Percentiles rank a stretch among this genome's conserved stretches.
These are phyloP conservation scores for Neurospora pannonica DNA, from an alignment of 495 filamentous ascomycete species.

Conservation along the genomic window DNA sequence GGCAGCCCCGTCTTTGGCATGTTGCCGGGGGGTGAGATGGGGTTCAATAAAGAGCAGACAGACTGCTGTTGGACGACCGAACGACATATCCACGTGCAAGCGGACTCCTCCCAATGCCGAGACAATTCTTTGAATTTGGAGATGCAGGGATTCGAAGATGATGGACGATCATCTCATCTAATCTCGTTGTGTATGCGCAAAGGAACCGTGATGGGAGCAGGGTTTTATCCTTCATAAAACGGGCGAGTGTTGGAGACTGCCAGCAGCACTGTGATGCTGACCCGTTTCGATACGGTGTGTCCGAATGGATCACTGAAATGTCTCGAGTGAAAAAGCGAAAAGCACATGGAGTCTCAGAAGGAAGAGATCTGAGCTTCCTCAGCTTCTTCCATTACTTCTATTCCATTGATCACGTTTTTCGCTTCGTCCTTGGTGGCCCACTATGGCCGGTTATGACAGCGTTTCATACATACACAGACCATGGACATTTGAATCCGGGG, in stretches of 20 bases:
- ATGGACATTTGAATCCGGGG: background rate
- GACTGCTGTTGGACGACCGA: background rate
- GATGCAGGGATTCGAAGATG: background rate
- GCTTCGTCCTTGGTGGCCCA: background rate
- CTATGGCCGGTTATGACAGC: background rate
- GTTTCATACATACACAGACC: background rate
- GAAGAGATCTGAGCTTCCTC: background rate
- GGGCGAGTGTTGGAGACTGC: background rate
- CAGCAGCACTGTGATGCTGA: background rate
- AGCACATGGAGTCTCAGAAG: background rate
- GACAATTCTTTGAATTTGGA: background rate
- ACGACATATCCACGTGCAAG: background rate
- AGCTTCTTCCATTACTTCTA: background rate
- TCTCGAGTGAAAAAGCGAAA: background rate
- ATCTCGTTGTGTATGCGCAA: background rate
- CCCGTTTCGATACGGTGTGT: background rate
- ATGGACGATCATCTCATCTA: background rate
- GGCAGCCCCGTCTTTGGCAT: background rate
- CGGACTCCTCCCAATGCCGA: background rate
- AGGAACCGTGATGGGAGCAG: background rate
- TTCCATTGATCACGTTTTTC: background rate
- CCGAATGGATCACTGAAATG: background rate
- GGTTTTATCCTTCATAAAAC: background rate
- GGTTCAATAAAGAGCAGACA: background rate
- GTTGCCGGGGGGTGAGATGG: background rate